Evolutionary conservation across 192 early-diverging fungal species (phyloP).

Genomic region (Obelidium mucronatum): DNA sequence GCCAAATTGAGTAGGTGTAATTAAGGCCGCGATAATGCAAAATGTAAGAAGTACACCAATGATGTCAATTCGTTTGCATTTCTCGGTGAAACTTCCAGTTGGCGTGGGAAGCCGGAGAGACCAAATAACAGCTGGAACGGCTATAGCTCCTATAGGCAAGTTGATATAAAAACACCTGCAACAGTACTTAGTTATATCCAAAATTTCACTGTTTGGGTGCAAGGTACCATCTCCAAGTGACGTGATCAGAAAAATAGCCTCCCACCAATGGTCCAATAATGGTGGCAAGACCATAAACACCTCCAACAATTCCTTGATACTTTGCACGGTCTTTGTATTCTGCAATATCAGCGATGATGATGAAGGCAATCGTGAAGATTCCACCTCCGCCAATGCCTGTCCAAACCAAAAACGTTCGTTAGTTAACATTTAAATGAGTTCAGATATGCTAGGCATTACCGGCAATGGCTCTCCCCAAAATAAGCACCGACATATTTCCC

Average conservation of each 20-base stretch:
- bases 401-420: conserved; percentile 69
- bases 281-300: conserved; percentile 79
- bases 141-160: conserved; percentile 76
- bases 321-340: neutral
- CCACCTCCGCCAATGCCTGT: conserved; percentile 55
- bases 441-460: conserved; percentile 61
- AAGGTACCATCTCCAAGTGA: conserved; percentile 45
- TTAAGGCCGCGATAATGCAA: conserved; percentile 53
- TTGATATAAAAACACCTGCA: conserved; percentile 71
- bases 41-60: conserved; percentile 60
- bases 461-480: conserved; percentile 74
- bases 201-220: too few relatives aligned
- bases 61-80: conserved; percentile 68
- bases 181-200: conserved; percentile 52
- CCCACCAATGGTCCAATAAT: conserved; percentile 88
- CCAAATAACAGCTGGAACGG: conserved; percentile 61
- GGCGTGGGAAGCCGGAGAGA: conserved; percentile 58
- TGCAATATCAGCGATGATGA: conserved; percentile 78
- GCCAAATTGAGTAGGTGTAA: conserved; percentile 73
- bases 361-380: conserved; percentile 66
- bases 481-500: conserved; percentile 64
- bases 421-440: conserved; percentile 38
- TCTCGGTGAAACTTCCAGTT: conserved; percentile 58
- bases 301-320: conserved; percentile 74
- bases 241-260: conserved; percentile 78